These are phyloP conservation scores for Lentinula raphanica DNA, from an alignment of 768 basidiomycete genomes.

Conservation along the genomic window DNA sequence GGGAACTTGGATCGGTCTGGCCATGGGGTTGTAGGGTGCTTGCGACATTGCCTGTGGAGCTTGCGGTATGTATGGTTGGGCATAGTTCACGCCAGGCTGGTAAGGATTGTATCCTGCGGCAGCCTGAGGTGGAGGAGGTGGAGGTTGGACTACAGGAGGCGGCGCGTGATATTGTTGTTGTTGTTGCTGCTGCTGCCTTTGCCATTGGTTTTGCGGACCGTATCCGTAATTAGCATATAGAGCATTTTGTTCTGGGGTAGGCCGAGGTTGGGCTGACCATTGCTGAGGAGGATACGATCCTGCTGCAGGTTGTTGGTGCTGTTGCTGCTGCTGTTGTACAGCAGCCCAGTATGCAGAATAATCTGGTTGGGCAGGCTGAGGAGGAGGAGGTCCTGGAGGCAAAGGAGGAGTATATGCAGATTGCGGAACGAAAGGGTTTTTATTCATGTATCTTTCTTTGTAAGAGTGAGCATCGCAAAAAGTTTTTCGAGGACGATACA, in stretches of 20 bases:
- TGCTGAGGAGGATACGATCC: constrained; percentile 62
- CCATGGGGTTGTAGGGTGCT: constrained; percentile 40
- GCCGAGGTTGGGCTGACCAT: constrained; percentile 58
- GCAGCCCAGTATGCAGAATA: constrained; percentile 77
- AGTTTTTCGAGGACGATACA: neutral
- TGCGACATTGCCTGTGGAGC: constrained; percentile 49
- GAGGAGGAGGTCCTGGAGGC: constrained; percentile 72
- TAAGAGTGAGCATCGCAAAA: neutral
- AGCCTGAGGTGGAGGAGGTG: constrained; percentile 47
- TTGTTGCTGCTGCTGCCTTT: constrained; percentile 53
- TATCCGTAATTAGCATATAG: constrained; percentile 92
- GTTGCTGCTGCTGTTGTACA: constrained; percentile 39
- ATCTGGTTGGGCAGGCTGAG: constrained; percentile 62
- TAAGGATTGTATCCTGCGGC: constrained; percentile 73
- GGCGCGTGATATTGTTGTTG: constrained; percentile 50
- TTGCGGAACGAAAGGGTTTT: constrained; percentile 75
- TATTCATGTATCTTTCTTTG: constrained; percentile 51
- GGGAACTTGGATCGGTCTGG: constrained; percentile 25
- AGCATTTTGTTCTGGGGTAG: constrained; percentile 74
- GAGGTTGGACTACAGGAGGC: constrained; percentile 48
- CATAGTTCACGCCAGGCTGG: constrained; percentile 62
- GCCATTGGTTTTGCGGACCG: constrained; percentile 63
- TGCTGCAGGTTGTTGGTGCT: constrained; percentile 21
- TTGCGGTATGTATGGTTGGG: constrained; percentile 66
- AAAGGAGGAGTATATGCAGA: constrained; percentile 66